Base-by-base conservation (phyloP, 2,329 filamentous ascomycete species). In the Fusarium dlaminii region DNA sequence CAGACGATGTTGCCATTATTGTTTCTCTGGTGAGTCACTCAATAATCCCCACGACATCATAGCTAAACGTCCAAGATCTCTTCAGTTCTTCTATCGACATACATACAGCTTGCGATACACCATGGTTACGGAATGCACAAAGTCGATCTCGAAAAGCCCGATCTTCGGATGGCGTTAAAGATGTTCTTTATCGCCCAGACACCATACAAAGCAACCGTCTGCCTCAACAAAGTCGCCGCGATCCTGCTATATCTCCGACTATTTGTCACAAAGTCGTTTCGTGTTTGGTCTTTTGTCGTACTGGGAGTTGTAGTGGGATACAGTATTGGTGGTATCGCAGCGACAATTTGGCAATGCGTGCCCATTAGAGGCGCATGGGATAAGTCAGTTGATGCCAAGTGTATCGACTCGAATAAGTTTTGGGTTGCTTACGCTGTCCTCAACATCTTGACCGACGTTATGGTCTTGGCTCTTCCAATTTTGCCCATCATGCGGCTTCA, bases 31-130 rank as follows among this genome's bases (percentile, higher is more conserved):
- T 36, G 20, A 13, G 49, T 24, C 5, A 2, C 1, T 32, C 2
- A 11, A 2, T 1, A 3, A 4, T n/a, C 6, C 13, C 5, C 1
- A 14, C 3, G 11, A 2, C 14, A 24, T 0, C 1, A 0, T 2
- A 9, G 15, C 48, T 61, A 18, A 61, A 0, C 9, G 0, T 1
- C 1, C 15, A n/a, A 61, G 58, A 18, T 61, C 36, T 61, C 34
- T 0, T 61, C 48, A 5, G 24, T 30, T 14, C 49, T 61, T 11
- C 29, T 61, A 1, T 61, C 58, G 20, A 61, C 29, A 1, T 61
- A 34, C 20, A 36, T 61, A 34, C 58, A 61, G 9, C 51, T 61
- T 4, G 58, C 58, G 13, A 61, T 61, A 1, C 58, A 61, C 6
- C n/a, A 43, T 14, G 58, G 58, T 3, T 61, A 61, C 39, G 58